Conservation (phyloP, 192 early-diverging fungal species). For the Linnemannia schmuckeri region DNA sequence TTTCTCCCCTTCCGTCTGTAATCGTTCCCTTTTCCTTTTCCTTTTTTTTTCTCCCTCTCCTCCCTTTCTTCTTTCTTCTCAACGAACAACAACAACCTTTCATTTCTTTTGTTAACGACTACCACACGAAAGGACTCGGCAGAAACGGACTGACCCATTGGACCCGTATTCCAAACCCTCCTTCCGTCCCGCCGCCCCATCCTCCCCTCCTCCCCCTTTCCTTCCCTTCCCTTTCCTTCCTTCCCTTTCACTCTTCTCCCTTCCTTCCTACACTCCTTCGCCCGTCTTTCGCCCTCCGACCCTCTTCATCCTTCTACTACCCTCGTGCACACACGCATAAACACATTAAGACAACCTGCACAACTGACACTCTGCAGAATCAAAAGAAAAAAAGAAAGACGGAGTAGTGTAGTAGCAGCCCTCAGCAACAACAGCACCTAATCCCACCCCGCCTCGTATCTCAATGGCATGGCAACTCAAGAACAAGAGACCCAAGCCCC, state of each 20-base stretch:
- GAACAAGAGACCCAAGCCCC: slow-evolving; percentile 37
- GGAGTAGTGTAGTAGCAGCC: not conserved
- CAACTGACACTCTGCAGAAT: slow-evolving; percentile 9
- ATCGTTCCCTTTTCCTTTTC: not conserved
- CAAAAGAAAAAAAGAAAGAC: not conserved
- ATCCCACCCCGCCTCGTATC: not conserved
- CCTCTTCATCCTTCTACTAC: slow-evolving; percentile 4
- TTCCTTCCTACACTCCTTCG: not conserved
- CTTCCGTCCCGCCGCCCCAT: not conserved
- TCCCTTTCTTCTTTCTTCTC: not conserved
- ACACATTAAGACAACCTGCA: not conserved
- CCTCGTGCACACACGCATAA: not conserved
- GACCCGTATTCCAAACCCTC: not conserved
- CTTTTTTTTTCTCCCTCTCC: not conserved
- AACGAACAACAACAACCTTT: not conserved
- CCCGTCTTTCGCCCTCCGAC: slow-evolving; percentile 1
- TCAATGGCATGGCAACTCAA: slow-evolving; percentile 57
- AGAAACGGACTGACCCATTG: not conserved
- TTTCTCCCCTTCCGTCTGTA: not conserved
- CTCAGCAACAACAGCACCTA: not conserved
- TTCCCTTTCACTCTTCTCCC: not conserved
- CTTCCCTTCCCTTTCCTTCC: not conserved
- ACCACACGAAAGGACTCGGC: not conserved
- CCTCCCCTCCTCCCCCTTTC: not conserved
- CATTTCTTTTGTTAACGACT: not conserved